A percentile compares a stretch with the other conserved stretches of the same genome.
Evolutionary conservation across 306 rosid genomes (phyloP).

Genomic region (Cyamopsis tetragonoloba): DNA sequence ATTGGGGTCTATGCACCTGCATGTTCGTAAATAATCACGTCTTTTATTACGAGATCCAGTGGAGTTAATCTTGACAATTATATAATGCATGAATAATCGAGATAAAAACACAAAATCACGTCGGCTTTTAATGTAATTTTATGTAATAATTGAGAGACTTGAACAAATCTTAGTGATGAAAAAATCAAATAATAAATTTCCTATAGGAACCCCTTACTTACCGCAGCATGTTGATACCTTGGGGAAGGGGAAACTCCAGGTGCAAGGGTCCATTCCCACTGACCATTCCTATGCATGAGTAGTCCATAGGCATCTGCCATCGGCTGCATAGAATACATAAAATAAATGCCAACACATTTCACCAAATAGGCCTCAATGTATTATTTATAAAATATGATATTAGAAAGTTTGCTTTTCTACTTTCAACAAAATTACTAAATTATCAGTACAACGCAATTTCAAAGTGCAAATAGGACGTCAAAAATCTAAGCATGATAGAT

Average conservation of each 20-base stretch:
- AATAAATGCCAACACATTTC: constrained; percentile 5
- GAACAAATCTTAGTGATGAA: background rate
- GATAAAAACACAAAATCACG: constrained; percentile 1
- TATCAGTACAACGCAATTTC: background rate
- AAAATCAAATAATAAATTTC: constrained; percentile 10
- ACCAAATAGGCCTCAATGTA: background rate
- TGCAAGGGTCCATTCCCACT: constrained; percentile 99
- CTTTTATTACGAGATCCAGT: background rate
- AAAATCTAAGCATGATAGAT: constrained; percentile 14
- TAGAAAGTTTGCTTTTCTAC: background rate
- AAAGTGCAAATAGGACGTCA: background rate
- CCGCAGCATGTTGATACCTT: constrained; percentile 98
- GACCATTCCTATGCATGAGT: constrained; percentile 96
- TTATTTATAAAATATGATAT: constrained; percentile 14
- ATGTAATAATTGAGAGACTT: background rate
- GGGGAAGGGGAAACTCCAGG: constrained; percentile 99
- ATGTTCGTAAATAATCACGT: background rate
- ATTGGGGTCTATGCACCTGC: background rate
- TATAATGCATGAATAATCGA: background rate
- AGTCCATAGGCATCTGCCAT: constrained; percentile 95
- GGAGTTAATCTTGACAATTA: constrained; percentile 5
- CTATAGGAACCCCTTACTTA: constrained; percentile 44
- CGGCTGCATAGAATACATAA: constrained; percentile 53
- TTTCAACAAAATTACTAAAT: constrained; percentile 11
- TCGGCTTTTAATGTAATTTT: background rate